phyloP scores from a whole-genome alignment of 2,329 filamentous ascomycete species.

The Madurella mycetomatis region DNA sequence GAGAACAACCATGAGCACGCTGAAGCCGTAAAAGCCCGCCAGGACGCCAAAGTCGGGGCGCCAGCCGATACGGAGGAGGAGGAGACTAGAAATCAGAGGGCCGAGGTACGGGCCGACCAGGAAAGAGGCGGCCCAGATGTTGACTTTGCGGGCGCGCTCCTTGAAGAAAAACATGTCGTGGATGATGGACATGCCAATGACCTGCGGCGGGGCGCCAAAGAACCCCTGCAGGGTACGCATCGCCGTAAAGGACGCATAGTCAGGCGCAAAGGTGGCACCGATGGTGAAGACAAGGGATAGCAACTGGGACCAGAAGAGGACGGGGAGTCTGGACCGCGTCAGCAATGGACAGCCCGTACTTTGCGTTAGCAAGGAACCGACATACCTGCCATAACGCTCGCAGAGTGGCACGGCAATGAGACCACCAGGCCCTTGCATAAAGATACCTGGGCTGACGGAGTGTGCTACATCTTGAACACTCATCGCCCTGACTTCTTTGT shows the following conservation, averaged over 20 bases:
- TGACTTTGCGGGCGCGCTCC: conserved; percentile 36
- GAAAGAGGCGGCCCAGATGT: conserved; percentile 28
- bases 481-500: conserved; percentile 5
- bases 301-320: conserved; percentile 30
- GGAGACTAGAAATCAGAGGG: conserved; percentile 32
- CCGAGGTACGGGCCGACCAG: conserved; percentile 29
- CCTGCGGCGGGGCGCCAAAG: conserved; percentile 44
- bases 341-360: neutral
- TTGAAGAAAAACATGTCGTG: conserved; percentile 48
- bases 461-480: conserved; percentile 9
- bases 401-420: conserved; percentile 16
- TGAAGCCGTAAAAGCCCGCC: conserved; percentile 25
- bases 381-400: conserved; percentile 14
- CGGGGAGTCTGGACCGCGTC: conserved; percentile 9
- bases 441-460: conserved; percentile 16
- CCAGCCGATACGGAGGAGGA: conserved; percentile 32
- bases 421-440: conserved; percentile 17
- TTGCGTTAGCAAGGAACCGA: neutral
- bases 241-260: conserved; percentile 26
- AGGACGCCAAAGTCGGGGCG: conserved; percentile 32
- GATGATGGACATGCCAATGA: conserved; percentile 28
- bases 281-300: conserved; percentile 26
- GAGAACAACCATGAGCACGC: conserved; percentile 28
- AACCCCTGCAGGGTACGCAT: conserved; percentile 37
- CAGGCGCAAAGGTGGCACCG: conserved; percentile 23